Conservation (phyloP, 1,139 yeast species). For the Torulaspora pretoriensis region DNA sequence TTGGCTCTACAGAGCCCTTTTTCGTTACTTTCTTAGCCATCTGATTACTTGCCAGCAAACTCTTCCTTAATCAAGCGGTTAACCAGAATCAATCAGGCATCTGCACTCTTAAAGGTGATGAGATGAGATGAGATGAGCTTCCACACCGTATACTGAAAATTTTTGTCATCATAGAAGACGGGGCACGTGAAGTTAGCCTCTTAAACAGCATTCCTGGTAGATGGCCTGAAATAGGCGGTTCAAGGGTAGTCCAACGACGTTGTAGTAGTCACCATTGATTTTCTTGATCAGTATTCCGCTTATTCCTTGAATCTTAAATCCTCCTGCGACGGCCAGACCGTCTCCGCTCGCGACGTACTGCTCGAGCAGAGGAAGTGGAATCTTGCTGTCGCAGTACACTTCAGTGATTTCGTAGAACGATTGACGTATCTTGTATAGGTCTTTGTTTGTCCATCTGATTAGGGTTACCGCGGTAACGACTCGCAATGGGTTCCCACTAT, state of each 20-base stretch:
- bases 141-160: slow-evolving; percentile 9
- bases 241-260: slow-evolving; percentile 87
- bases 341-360: slow-evolving; percentile 68
- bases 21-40: slow-evolving; percentile 7
- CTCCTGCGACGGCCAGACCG: slow-evolving; percentile 85
- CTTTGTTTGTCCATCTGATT: slow-evolving; percentile 17
- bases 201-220: slow-evolving; percentile 1
- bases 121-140: slow-evolving; percentile 20
- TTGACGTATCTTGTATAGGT: slow-evolving; percentile 23
- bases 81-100: neutral
- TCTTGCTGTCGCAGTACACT: slow-evolving; percentile 45
- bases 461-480: slow-evolving; percentile 67
- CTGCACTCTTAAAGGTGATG: neutral
- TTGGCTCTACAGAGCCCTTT: slow-evolving; percentile 1
- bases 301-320: slow-evolving; percentile 75
- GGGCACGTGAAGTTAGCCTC: neutral
- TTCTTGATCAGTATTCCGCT: slow-evolving; percentile 62
- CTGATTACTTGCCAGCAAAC: too few species aligned
- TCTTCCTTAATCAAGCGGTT: neutral
- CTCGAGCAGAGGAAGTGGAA: slow-evolving; percentile 51
- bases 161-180: slow-evolving; percentile 8
- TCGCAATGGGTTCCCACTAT: slow-evolving; percentile 38
- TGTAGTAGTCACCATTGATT: slow-evolving; percentile 76
- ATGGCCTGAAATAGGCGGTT: slow-evolving; percentile 44
- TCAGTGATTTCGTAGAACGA: slow-evolving; percentile 43